Conservation (phyloP, 768 basidiomycete species). For the Serpula lacrymans region DNA sequence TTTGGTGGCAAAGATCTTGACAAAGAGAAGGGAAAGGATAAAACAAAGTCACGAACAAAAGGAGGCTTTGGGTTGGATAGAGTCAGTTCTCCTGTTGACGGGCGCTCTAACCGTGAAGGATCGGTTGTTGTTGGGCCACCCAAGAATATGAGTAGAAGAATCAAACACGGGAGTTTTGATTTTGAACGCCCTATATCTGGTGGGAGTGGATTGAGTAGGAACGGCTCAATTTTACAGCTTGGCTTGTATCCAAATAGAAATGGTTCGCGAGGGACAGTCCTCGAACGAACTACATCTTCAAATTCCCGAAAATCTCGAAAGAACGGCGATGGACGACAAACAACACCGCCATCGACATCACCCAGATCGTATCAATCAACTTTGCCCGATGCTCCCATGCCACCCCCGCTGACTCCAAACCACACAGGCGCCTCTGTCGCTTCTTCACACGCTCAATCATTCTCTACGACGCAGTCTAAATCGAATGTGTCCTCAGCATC, state of each 20-base stretch:
- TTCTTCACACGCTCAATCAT: slow-evolving; percentile 23
- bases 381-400: slow-evolving; percentile 17
- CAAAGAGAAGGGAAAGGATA: slow-evolving; percentile 15
- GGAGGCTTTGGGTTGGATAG: slow-evolving; percentile 18
- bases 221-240: too few relatives aligned
- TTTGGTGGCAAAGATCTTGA: slow-evolving; percentile 22
- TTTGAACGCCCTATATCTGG: slow-evolving; percentile 64
- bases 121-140: slow-evolving; percentile 5
- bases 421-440: slow-evolving; percentile 34
- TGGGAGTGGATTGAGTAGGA: too few relatives aligned
- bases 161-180: slow-evolving; percentile 72
- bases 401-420: slow-evolving; percentile 30
- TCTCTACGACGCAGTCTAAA: slow-evolving; percentile 39
- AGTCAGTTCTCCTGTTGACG: slow-evolving; percentile 5
- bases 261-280: too few relatives aligned
- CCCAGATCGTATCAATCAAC: too few relatives aligned
- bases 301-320: too few relatives aligned
- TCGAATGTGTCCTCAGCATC: slow-evolving; percentile 24
- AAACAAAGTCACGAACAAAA: too few relatives aligned
- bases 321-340: too few relatives aligned
- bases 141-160: slow-evolving; percentile 38
- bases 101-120: slow-evolving; percentile 8
- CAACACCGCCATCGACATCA: too few relatives aligned
- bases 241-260: too few relatives aligned
- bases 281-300: too few relatives aligned